Percentiles rank a stretch among this genome's conserved stretches.
Evolutionary conservation across 305 asterid genomes (phyloP).

Genomic region (Fraxinus sp.): DNA sequence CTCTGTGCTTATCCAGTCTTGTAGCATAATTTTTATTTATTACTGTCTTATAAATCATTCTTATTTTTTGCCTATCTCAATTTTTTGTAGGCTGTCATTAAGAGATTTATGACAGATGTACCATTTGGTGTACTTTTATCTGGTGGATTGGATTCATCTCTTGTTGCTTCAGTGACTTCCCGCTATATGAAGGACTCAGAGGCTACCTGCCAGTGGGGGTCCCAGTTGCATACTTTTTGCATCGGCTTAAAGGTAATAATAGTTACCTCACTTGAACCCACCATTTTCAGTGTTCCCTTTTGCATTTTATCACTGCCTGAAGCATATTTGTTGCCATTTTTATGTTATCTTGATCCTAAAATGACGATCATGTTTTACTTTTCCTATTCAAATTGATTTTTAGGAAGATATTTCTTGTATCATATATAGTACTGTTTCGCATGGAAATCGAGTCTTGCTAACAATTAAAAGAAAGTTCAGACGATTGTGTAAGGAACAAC

Average conservation of each 20-base stretch:
- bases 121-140: constrained; percentile 99
- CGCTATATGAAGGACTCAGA: constrained; percentile 71
- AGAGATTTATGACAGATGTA: constrained; percentile 98
- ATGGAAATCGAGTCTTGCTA: too few relatives aligned
- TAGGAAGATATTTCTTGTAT: not conserved
- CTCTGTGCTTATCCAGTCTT: not conserved
- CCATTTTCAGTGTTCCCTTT: constrained; percentile 1
- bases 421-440: not conserved
- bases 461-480: too few relatives aligned
- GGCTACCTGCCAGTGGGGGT: constrained; percentile 84
- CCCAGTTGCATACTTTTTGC: constrained; percentile 87
- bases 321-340: not conserved
- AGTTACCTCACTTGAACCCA: constrained; percentile 7
- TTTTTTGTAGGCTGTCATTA: constrained; percentile 61
- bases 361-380: not conserved
- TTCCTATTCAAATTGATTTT: not conserved
- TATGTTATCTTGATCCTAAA: not conserved
- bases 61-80: not conserved
- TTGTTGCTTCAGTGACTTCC: constrained; percentile 96
- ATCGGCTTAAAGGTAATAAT: constrained; percentile 77
- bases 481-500: too few relatives aligned
- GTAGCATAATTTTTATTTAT: not conserved
- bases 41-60: not conserved
- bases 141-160: constrained; percentile 98
- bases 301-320: not conserved